Conservation (phyloP, 148 eudicot genomes). For the Spergularia marina region DNA sequence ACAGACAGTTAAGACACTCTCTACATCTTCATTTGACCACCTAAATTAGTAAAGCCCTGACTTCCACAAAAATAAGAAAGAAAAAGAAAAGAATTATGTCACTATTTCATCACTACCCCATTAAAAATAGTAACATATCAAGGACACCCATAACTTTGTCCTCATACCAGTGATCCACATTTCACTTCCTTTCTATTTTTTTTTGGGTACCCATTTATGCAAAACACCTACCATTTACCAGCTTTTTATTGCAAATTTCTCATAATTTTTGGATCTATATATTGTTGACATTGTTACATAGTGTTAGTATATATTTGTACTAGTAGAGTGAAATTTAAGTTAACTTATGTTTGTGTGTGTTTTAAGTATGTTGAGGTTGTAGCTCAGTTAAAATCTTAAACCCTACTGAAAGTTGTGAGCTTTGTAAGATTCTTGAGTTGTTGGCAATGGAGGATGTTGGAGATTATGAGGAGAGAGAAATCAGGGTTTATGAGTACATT, state of each 20-base stretch:
- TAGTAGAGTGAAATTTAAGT: not conserved
- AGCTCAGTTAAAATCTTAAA: not conserved
- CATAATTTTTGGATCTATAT: conserved; percentile 17
- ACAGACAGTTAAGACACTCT: not conserved
- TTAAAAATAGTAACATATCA: not conserved
- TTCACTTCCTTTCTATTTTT: not conserved
- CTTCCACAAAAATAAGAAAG: not conserved
- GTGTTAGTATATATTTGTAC: too few relatives aligned
- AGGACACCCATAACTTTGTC: not conserved
- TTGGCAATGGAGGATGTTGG: conserved; percentile 34
- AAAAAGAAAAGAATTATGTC: too few relatives aligned
- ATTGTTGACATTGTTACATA: not conserved
- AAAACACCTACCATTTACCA: not conserved
- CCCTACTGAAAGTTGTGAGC: not conserved
- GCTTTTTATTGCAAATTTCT: conserved; percentile 23
- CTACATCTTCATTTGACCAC: conserved; percentile 13
- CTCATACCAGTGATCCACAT: not conserved
- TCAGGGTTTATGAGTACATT: conserved; percentile 36
- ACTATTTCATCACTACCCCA: not conserved
- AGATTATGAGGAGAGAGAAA: conserved; percentile 31
- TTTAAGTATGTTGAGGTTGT: conserved; percentile 13
- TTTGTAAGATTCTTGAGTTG: conserved; percentile 7
- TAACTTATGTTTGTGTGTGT: not conserved
- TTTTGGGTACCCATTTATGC: conserved; percentile 11
- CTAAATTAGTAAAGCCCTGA: not conserved